Conservation (phyloP, 2,329 filamentous ascomycete species). For the Onygenales sp. region DNA sequence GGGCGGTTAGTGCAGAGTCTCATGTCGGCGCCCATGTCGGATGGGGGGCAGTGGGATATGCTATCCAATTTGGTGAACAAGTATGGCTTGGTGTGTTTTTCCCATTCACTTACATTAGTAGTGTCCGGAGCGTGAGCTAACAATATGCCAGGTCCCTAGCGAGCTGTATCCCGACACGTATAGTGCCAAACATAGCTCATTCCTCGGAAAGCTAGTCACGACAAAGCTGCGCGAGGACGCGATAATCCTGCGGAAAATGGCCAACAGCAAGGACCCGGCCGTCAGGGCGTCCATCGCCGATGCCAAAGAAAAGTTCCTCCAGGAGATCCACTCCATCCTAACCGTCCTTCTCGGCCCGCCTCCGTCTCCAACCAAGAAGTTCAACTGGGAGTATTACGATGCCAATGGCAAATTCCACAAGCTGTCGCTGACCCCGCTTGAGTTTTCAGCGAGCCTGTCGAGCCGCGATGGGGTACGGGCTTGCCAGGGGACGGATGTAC, state of each 20-base stretch:
- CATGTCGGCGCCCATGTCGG: slow-evolving; percentile 58
- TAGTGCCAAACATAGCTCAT: slow-evolving; percentile 61
- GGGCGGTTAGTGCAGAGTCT: slow-evolving; percentile 63
- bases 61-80: slow-evolving; percentile 75
- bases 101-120: background rate
- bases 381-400: slow-evolving; percentile 73
- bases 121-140: background rate
- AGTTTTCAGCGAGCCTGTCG: slow-evolving; percentile 61
- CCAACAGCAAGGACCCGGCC: slow-evolving; percentile 27
- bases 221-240: slow-evolving; percentile 83
- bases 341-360: slow-evolving; percentile 75
- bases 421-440: slow-evolving; percentile 56
- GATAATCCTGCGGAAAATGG: slow-evolving; percentile 56
- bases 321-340: slow-evolving; percentile 70
- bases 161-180: slow-evolving; percentile 70
- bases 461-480: slow-evolving; percentile 49
- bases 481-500: slow-evolving; percentile 50
- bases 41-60: slow-evolving; percentile 92
- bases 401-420: slow-evolving; percentile 54
- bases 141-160: slow-evolving; percentile 50
- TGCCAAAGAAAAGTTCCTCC: slow-evolving; percentile 64
- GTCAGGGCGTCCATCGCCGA: slow-evolving; percentile 33
- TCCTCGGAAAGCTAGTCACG: slow-evolving; percentile 65
- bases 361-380: slow-evolving; percentile 57
- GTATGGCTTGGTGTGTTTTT: slow-evolving; percentile 58